These are phyloP conservation scores for Podospora pseudocomata DNA, from an alignment of 495 filamentous ascomycete species.

Conservation along the genomic window DNA sequence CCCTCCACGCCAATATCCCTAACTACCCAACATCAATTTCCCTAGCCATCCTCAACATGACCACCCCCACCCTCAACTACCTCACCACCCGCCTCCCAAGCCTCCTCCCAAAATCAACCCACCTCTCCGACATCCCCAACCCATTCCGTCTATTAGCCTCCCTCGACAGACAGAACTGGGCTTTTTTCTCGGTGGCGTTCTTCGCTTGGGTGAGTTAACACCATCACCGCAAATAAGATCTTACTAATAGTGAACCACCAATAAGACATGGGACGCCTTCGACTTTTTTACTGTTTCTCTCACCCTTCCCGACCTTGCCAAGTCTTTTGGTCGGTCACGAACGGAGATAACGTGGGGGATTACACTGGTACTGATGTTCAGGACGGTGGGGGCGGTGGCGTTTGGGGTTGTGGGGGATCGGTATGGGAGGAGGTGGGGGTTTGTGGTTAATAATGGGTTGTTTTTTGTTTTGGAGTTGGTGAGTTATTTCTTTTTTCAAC, in stretches of 20 bases:
- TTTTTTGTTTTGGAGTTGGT: slow-evolving; percentile 75
- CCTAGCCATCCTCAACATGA: neutral
- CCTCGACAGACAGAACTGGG: neutral
- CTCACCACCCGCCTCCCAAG: neutral
- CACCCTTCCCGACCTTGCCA: slow-evolving; percentile 64
- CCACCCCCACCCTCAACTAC: neutral
- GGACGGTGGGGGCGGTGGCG: slow-evolving; percentile 64
- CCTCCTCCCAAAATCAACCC: neutral
- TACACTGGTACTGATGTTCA: slow-evolving; percentile 77
- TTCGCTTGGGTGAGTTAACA: neutral
- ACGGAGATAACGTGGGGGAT: slow-evolving; percentile 89
- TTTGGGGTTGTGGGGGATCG: slow-evolving; percentile 82
- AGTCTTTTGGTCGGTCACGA: slow-evolving; percentile 61
- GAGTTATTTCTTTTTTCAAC: slow-evolving; percentile 15
- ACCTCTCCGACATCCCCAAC: neutral
- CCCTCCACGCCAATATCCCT: too few species aligned
- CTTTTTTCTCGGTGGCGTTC: neutral
- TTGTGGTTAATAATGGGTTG: slow-evolving; percentile 75
- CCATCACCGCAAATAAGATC: neutral
- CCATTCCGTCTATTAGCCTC: neutral
- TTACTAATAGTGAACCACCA: too few species aligned
- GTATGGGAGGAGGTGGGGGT: slow-evolving; percentile 86
- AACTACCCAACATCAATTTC: too few species aligned
- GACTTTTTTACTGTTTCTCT: slow-evolving; percentile 90
- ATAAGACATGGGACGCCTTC: slow-evolving; percentile 75